Percentiles rank a stretch among this genome's conserved stretches.
These are phyloP conservation scores for Paspalum vaginatum DNA, from an alignment of 176 grass and related monocot genomes.

Conservation along the genomic window DNA sequence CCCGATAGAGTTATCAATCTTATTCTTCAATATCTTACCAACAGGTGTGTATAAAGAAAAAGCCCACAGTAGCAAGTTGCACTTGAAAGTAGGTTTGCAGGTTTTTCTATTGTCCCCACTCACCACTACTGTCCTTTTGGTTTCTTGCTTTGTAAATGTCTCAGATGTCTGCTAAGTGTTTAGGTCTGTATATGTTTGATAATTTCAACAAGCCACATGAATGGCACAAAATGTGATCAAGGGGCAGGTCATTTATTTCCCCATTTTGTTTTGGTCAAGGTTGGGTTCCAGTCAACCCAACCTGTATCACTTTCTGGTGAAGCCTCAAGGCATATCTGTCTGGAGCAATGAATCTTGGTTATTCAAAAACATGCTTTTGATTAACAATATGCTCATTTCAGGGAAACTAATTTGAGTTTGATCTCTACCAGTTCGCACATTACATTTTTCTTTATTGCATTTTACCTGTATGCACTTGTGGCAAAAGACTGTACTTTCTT, in stretches of 20 bases:
- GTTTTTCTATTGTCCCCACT: not conserved
- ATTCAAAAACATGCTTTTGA: not conserved
- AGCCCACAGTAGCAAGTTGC: slow-evolving; percentile 1
- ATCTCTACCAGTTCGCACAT: slow-evolving; percentile 4
- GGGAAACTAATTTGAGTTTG: not conserved
- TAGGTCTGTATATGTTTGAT: not conserved
- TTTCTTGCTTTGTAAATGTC: not conserved
- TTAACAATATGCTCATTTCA: not conserved
- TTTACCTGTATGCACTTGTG: not conserved
- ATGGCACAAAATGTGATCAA: not conserved
- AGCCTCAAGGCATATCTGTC: not conserved
- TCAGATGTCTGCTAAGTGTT: not conserved
- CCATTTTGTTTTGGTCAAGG: no score
- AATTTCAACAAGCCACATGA: slow-evolving; percentile 11
- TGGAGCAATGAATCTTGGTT: not conserved
- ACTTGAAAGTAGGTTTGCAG: not conserved
- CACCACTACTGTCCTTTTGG: not conserved
- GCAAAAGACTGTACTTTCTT: slow-evolving; percentile 5
- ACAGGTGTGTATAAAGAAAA: slow-evolving; percentile 65
- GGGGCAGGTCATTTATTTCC: no score
- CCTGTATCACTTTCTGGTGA: not conserved
- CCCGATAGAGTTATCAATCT: slow-evolving; percentile 95
- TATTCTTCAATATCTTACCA: slow-evolving; percentile 91
- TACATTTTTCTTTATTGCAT: not conserved
- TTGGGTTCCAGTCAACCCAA: not conserved